phyloP scores from a whole-genome alignment of 169 alveolate genomes.

The Eimeria zaria region DNA sequence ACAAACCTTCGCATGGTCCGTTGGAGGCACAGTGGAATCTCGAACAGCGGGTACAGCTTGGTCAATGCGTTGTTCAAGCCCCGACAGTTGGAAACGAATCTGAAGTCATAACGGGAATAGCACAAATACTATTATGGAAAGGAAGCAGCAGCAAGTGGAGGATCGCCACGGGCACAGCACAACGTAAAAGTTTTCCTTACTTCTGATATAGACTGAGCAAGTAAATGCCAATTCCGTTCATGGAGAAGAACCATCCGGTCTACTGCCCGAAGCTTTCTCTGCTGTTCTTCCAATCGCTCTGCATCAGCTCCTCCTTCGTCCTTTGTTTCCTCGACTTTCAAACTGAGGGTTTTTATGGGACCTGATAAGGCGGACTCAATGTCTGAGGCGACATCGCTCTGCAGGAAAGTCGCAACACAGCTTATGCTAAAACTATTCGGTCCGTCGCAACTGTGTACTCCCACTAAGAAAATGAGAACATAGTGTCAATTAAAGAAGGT shows the following conservation, averaged over 20 bases:
- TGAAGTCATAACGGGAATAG: not conserved
- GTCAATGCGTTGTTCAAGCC: slow-evolving; percentile 62
- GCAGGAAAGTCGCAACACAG: not conserved
- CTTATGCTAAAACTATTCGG: not conserved
- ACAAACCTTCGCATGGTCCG: slow-evolving; percentile 28
- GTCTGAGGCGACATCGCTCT: slow-evolving; percentile 70
- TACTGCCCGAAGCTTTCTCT: slow-evolving; percentile 42
- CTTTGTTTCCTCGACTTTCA: slow-evolving; percentile 1
- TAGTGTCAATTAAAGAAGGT: not conserved
- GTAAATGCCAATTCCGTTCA: slow-evolving; percentile 63
- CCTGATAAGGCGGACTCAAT: slow-evolving; percentile 67
- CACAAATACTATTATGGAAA: not conserved
- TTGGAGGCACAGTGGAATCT: slow-evolving; percentile 38
- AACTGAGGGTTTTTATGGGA: slow-evolving; percentile 20
- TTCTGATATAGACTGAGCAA: slow-evolving; percentile 59
- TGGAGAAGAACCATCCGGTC: slow-evolving; percentile 56
- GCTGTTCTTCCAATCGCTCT: slow-evolving; percentile 45
- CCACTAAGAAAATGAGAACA: not conserved
- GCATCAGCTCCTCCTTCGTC: slow-evolving; percentile 61
- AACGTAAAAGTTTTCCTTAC: not conserved
- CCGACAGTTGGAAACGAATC: slow-evolving; percentile 61
- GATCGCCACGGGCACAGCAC: not conserved
- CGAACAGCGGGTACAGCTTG: slow-evolving; percentile 13
- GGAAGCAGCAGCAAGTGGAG: not conserved
- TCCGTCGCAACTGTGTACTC: not conserved